These are phyloP conservation scores for Neofusicoccum ribis DNA, from an alignment of 2,329 filamentous ascomycete genomes.

Conservation along the genomic window DNA sequence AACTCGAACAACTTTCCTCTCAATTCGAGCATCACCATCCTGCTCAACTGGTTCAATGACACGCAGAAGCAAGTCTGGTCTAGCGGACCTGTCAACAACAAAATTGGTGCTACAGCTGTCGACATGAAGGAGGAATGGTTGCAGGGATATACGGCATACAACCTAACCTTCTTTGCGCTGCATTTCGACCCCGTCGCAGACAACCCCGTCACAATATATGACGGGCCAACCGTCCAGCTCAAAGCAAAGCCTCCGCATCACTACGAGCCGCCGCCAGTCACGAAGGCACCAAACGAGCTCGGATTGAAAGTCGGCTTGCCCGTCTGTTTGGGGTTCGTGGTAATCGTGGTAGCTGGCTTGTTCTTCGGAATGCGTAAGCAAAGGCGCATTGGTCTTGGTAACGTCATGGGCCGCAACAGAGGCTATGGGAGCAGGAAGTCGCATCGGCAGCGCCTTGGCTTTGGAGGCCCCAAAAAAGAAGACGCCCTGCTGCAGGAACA, in stretches of 20 bases:
- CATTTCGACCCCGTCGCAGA: conserved; percentile 27
- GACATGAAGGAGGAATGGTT: conserved; percentile 44
- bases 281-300: conserved; percentile 22
- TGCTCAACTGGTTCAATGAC: conserved; percentile 38
- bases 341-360: conserved; percentile 39
- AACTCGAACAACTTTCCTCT: conserved; percentile 27
- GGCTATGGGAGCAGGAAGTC: conserved; percentile 42
- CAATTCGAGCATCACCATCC: conserved; percentile 30
- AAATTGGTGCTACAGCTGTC: conserved; percentile 41
- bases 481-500: conserved; percentile 34
- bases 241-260: conserved; percentile 36
- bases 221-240: conserved; percentile 41
- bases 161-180: conserved; percentile 40
- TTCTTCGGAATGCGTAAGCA: conserved; percentile 45
- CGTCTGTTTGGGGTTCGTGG: conserved; percentile 38
- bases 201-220: conserved; percentile 27
- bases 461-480: conserved; percentile 27
- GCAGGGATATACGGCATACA: conserved; percentile 38
- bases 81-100: conserved; percentile 38
- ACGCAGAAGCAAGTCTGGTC: conserved; percentile 37
- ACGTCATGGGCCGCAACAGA: conserved; percentile 36
- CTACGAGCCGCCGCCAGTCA: conserved; percentile 30
- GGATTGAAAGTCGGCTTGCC: conserved; percentile 36
- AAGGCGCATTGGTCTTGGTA: conserved; percentile 39
- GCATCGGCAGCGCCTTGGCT: conserved; percentile 35